These are phyloP conservation scores for Drosera spatulata DNA, from an alignment of 179 eudicot genomes.

Conservation along the genomic window DNA sequence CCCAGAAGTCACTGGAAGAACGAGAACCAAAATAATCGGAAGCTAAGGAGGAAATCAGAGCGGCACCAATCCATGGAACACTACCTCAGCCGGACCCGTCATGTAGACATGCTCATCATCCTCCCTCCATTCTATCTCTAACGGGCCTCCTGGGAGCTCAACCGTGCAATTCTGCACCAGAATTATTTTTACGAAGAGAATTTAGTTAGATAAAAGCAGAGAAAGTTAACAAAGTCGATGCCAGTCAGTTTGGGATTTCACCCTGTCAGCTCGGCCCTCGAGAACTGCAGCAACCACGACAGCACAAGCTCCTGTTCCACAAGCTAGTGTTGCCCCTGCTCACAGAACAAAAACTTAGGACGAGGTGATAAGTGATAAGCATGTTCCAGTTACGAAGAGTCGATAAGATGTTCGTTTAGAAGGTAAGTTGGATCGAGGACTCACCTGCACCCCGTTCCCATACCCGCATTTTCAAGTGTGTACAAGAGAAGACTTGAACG, in stretches of 20 bases:
- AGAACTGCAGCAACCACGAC: constrained; percentile 97
- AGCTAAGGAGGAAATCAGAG: constrained; percentile 18
- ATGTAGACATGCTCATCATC: constrained; percentile 78
- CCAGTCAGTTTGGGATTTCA: constrained; percentile 16
- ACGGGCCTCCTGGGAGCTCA: constrained; percentile 96
- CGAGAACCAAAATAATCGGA: not conserved
- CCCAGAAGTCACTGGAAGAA: not conserved
- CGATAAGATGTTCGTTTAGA: too few relatives aligned
- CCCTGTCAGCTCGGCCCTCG: constrained; percentile 83
- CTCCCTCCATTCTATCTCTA: constrained; percentile 95
- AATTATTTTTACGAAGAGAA: too few relatives aligned
- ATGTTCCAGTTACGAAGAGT: too few relatives aligned
- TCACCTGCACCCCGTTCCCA: constrained; percentile 99
- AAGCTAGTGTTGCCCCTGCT: constrained; percentile 92
- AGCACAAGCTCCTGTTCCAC: constrained; percentile 99
- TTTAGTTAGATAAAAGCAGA: not conserved
- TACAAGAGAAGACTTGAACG: constrained; percentile 84
- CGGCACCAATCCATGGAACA: constrained; percentile 66
- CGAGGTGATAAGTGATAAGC: too few relatives aligned
- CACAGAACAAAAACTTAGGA: not conserved
- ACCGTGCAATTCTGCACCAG: constrained; percentile 54
- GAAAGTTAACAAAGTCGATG: not conserved
- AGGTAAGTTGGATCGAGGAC: not conserved
- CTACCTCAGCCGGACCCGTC: constrained; percentile 99
- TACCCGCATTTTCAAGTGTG: constrained; percentile 98